Percentiles rank a stretch among this genome's conserved stretches.
These are phyloP conservation scores for Cladosporium sp. DNA, from an alignment of 2,329 filamentous ascomycete species.

Conservation along the genomic window DNA sequence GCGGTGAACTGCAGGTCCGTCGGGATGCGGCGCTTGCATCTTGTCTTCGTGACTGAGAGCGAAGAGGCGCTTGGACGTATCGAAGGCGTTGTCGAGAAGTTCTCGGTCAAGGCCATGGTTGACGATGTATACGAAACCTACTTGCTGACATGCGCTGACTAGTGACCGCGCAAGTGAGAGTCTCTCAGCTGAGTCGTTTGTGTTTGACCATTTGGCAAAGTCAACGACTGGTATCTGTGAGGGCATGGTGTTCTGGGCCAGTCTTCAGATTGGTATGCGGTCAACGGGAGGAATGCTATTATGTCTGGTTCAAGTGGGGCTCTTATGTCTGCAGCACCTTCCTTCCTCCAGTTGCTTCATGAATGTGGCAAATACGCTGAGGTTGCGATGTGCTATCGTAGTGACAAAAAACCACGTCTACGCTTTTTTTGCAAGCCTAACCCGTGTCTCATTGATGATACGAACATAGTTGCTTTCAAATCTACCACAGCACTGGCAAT, in stretches of 20 bases:
- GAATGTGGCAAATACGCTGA: not conserved
- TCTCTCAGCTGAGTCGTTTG: not conserved
- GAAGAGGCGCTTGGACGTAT: conserved; percentile 41
- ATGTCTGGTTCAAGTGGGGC: not conserved
- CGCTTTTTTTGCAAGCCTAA: too few relatives aligned
- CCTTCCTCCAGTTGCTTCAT: not conserved
- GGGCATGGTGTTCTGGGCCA: not conserved
- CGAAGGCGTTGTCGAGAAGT: conserved; percentile 32
- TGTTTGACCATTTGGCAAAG: conserved; percentile 24
- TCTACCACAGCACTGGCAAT: too few relatives aligned
- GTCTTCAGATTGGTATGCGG: not conserved
- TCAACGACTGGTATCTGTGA: conserved; percentile 27
- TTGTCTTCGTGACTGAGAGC: conserved; percentile 38
- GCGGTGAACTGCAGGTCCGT: conserved; percentile 41
- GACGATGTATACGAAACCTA: conserved; percentile 46
- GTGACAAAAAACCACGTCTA: not conserved
- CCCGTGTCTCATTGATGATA: too few relatives aligned
- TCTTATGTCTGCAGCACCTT: not conserved
- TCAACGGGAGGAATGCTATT: not conserved
- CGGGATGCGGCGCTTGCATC: conserved; percentile 42
- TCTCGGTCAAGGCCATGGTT: conserved; percentile 40
- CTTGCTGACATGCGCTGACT: conserved; percentile 39
- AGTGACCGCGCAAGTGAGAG: conserved; percentile 35
- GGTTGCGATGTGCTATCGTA: not conserved
- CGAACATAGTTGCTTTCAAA: too few relatives aligned